These are phyloP conservation scores for Dillenia turbinata DNA, from an alignment of 164 flowering plant genomes.

Conservation along the genomic window DNA sequence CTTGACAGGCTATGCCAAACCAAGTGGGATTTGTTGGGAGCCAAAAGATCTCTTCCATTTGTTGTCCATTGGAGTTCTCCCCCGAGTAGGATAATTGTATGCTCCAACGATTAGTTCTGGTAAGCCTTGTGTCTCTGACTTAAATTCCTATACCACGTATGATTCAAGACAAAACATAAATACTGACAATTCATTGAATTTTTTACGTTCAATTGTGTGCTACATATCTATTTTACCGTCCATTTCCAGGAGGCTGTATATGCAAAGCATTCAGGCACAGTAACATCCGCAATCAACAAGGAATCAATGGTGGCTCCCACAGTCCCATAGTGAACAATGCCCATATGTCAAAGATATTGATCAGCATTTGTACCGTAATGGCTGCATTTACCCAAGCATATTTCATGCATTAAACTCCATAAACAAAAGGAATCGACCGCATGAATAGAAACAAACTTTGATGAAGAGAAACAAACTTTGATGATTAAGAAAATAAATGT, in stretches of 20 bases:
- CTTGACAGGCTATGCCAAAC: slow-evolving; percentile 29
- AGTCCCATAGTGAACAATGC: slow-evolving; percentile 57
- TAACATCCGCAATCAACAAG: slow-evolving; percentile 42
- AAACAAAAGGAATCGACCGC: background rate
- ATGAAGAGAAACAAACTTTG: background rate
- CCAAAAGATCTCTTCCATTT: slow-evolving; percentile 49
- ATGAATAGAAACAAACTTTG: background rate
- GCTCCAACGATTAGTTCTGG: slow-evolving; percentile 32
- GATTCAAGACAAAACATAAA: background rate
- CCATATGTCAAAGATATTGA: slow-evolving; percentile 39
- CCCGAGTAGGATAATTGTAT: slow-evolving; percentile 37
- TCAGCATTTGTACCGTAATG: slow-evolving; percentile 39
- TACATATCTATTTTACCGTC: slow-evolving; percentile 29
- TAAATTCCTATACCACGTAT: slow-evolving; percentile 20
- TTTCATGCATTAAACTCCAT: too few species aligned
- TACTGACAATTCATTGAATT: background rate
- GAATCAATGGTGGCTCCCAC: slow-evolving; percentile 52
- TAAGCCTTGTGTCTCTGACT: slow-evolving; percentile 11
- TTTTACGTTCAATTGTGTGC: background rate
- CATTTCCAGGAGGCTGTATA: slow-evolving; percentile 52
- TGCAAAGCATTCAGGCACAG: slow-evolving; percentile 34
- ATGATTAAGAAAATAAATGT: background rate
- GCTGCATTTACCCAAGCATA: slow-evolving; percentile 46
- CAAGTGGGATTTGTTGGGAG: slow-evolving; percentile 29
- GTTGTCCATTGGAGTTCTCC: slow-evolving; percentile 38